Evolutionary conservation across 768 basidiomycete genomes (phyloP).

Genomic region (Boletus tylopilopsis): DNA sequence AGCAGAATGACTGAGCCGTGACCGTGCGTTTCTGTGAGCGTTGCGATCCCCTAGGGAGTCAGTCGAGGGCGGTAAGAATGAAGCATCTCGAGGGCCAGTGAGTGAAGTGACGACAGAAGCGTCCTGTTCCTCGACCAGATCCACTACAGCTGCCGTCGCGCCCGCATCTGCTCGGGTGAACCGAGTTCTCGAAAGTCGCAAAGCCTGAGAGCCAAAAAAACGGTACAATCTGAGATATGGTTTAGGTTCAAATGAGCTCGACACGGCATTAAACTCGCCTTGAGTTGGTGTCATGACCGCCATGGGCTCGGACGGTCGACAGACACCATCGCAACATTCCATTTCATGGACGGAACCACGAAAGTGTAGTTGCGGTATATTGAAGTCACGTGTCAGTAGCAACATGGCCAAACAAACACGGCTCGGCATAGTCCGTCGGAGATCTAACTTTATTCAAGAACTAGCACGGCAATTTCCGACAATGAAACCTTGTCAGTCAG

Average conservation of each 20-base stretch:
- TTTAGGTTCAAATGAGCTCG: not conserved
- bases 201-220: not conserved
- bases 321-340: conserved; percentile 79
- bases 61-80: no score
- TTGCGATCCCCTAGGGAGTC: not conserved
- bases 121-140: not conserved
- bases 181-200: conserved; percentile 1
- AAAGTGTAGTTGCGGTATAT: not conserved
- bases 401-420: not conserved
- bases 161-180: not conserved
- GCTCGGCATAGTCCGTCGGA: conserved; percentile 21
- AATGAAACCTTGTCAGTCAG: conserved; percentile 26
- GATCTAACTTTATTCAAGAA: conserved; percentile 28
- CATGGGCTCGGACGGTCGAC: conserved; percentile 47
- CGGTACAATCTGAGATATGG: not conserved
- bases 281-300: conserved; percentile 30
- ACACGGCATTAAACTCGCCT: conserved; percentile 17
- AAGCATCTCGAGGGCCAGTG: not conserved
- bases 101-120: not conserved
- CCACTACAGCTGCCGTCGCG: not conserved
- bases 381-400: conserved; percentile 5
- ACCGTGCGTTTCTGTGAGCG: not conserved
- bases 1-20: not conserved
- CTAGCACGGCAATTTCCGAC: conserved; percentile 26
- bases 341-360: conserved; percentile 52